Conservation (phyloP, 2,329 filamentous ascomycete species). For the Aschersonia sp. region DNA sequence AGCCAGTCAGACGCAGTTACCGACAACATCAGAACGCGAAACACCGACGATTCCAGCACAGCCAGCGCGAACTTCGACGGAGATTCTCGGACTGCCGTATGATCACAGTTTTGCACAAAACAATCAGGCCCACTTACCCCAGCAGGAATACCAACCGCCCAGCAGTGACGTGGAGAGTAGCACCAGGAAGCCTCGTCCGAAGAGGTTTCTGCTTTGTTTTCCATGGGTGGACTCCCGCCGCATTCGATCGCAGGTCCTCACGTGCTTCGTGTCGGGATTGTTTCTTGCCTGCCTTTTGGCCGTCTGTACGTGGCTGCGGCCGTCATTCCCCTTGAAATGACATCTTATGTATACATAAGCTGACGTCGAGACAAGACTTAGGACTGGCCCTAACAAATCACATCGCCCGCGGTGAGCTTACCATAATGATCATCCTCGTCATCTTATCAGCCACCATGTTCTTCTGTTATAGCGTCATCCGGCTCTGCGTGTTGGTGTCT, state of each 20-base stretch:
- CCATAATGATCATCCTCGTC: conserved; percentile 65
- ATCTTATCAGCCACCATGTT: conserved; percentile 61
- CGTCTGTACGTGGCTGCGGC: conserved; percentile 44
- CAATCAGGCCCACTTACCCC: background rate
- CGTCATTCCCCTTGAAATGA: no score
- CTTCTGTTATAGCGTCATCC: conserved; percentile 66
- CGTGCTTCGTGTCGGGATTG: conserved; percentile 49
- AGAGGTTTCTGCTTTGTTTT: conserved; percentile 37
- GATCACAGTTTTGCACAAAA: background rate
- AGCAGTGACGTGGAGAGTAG: background rate
- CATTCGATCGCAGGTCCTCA: conserved; percentile 39
- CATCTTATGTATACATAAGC: no score
- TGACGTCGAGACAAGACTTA: conserved; percentile 40
- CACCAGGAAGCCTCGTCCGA: conserved; percentile 7
- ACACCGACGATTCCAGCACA: no score
- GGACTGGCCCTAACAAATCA: conserved; percentile 53
- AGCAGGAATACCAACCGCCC: background rate
- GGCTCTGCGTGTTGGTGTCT: conserved; percentile 52
- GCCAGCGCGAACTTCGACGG: no score
- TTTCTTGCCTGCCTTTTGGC: conserved; percentile 44
- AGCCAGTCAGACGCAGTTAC: no score
- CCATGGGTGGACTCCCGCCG: conserved; percentile 39
- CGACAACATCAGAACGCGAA: no score
- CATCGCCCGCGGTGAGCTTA: conserved; percentile 53
- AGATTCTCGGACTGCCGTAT: background rate